Conservation (phyloP, 805 yeast species). For the Hanseniaspora mollemarum region DNA sequence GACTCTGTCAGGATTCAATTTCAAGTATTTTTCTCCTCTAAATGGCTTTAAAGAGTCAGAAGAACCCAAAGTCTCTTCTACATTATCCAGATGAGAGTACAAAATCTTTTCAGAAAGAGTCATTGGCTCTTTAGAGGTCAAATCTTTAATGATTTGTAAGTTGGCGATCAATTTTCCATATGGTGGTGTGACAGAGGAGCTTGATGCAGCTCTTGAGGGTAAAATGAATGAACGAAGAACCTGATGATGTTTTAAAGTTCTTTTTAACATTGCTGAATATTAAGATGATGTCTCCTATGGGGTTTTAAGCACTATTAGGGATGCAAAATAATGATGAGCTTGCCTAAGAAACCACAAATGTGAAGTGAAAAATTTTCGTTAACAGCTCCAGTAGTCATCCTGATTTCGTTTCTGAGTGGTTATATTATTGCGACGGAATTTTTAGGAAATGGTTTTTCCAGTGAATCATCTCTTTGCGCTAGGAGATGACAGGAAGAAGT, state of each 20-base stretch:
- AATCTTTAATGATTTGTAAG: conserved; percentile 48
- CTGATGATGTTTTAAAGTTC: background rate
- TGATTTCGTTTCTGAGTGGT: too few species aligned
- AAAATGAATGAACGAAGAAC: background rate
- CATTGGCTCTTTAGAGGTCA: conserved; percentile 61
- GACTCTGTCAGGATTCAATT: conserved; percentile 91
- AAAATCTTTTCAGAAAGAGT: conserved; percentile 91
- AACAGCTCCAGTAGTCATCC: too few species aligned
- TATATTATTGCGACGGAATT: background rate
- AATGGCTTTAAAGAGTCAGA: conserved; percentile 39
- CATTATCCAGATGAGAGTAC: conserved; percentile 83
- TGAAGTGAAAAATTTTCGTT: too few species aligned
- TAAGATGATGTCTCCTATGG: too few species aligned
- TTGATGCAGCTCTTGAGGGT: background rate
- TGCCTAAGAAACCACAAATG: too few species aligned
- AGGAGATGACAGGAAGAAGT: background rate
- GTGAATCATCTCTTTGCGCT: background rate
- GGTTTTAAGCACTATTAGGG: too few species aligned
- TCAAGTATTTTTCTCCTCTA: conserved; percentile 83
- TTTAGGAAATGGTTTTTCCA: background rate
- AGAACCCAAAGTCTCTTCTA: conserved; percentile 63
- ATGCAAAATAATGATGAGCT: too few species aligned
- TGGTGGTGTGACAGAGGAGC: conserved; percentile 52
- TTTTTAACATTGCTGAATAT: conserved; percentile 6
- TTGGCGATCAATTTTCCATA: conserved; percentile 62